Base-by-base conservation (phyloP, 2,329 filamentous ascomycete genomes). In the Capronia americana region DNA sequence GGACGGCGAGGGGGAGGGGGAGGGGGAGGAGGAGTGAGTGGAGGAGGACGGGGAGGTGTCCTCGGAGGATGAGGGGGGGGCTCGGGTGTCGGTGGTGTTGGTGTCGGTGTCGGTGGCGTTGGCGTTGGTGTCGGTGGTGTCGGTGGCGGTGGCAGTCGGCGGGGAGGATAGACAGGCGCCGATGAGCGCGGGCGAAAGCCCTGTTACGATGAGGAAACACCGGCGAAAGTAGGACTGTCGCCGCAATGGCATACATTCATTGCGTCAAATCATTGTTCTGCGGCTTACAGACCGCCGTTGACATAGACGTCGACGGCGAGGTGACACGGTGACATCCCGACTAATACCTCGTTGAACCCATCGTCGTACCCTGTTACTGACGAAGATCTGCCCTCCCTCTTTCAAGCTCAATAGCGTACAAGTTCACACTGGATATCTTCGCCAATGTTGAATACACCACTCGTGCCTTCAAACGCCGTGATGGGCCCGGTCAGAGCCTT, bases 391-490 rank as follows among this genome's bases (percentile, higher is more conserved):
- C 17, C 14, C n/a, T n/a, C n/a, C 44, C 8, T 4, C 20, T n/a
- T 8, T 17, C 48, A 23, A 26, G 7, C 20, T 51, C 48, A 26
- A n/a, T 26, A n/a, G 5, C 68, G 61, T 14, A 67, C 51, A 38
- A 69, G 68, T 53, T 69, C 68, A 50, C 62, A 65, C 63, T 51
- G 50, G 28, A 41, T 23, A 55, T 57, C n/a, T 44, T 41, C 66
- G 41, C 38, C 38, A n/a, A 82, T 77, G 3, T 74, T 77, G 69
- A 82, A 82, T 3, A 70, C 72, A 23, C 82, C 81, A 73, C 89
- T 91, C 8, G 82, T 82, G 0, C 91, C 92, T 70, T 91, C 86
- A 80, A 96, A 95, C 2, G 85, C 77, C 46, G 80, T 86, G 46
- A 95, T 87, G 0, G 73, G 78, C 0, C 89, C 88, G 1, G 85